Evolutionary conservation across 441 rosid species (phyloP), one percentile per base, ranked within the genome.

Genomic region (Codiaeum variegatum): DNA sequence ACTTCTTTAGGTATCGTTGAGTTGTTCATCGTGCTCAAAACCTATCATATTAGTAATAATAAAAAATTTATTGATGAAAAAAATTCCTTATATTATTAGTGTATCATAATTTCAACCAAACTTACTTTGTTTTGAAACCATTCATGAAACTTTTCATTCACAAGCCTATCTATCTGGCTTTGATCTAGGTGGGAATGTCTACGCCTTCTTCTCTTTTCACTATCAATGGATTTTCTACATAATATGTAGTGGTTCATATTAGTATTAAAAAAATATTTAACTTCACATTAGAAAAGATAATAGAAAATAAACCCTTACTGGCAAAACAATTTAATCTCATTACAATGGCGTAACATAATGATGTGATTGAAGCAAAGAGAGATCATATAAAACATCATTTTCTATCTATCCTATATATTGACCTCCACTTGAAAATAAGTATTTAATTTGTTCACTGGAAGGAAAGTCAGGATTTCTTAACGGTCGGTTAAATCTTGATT

Each of bases 331-430:
- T 42, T 23, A 13, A 65, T 42, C 24, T 46, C 16, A 47, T 66
- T 38, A 66, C 16, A 26, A 47, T 47, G 70, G 2, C 58, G 24
- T 24, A 66, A 16, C 6, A 66, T 32, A 47, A 44, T 26, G 3
- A 28, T 66, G 69, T 42, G 70, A 38, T 66, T 66, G 58, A 15
- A 66, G 18, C 5, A 66, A 29, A 6, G 40, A 66, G 29, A 24
- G 26, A 10, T 66, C 26, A 66, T 66, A 24, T 47, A 66, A 15
- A 3, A 46, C 24, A 29, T 46, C 2, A 66, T 66, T 13, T 47
- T 47, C 18, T 15, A 15, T 26, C 9, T 28, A 46, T 18, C 70
- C 40, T 13, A 66, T 28, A 18, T 16, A 15, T 46, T 66, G 38
- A 46, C 58, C 40, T 1, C 16, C 38, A 47, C 58, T 66, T 66